Evolutionary conservation across 2,329 filamentous ascomycete genomes (phyloP).

Genomic region (Phyllachora maydis): DNA sequence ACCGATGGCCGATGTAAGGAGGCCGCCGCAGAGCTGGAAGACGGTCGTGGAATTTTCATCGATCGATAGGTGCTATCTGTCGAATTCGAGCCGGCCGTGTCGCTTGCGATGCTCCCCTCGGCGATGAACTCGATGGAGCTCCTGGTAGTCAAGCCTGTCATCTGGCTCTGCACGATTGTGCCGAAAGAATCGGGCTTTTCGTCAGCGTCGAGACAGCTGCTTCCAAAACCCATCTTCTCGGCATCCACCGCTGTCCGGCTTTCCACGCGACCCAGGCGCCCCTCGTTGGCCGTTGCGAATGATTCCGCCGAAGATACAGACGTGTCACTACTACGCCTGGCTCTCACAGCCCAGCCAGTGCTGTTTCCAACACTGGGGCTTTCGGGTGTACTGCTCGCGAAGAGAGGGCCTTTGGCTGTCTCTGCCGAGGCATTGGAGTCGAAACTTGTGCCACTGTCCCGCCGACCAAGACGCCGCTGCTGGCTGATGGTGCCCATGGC

Average conservation of each 20-base stretch:
- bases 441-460: no score
- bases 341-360: constrained; percentile 7
- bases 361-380: constrained; percentile 3
- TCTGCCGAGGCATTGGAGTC: constrained; percentile 40
- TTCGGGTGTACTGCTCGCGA: no score
- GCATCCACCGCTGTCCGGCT: no score
- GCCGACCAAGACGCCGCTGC: constrained; percentile 22
- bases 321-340: constrained; percentile 22
- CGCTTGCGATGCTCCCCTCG: no score
- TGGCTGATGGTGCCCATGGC: constrained; percentile 61
- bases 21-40: constrained; percentile 20
- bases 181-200: no score
- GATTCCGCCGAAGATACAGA: constrained; percentile 30
- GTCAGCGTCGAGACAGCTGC: no score
- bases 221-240: no score
- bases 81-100: constrained; percentile 13
- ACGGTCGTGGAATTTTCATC: constrained; percentile 3
- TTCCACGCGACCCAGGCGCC: no score
- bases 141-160: constrained; percentile 5
- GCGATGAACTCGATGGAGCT: no score
- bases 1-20: constrained; percentile 37
- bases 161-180: no score
- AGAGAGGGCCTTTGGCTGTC: constrained; percentile 31
- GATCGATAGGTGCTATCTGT: no score
- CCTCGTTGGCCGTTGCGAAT: constrained; percentile 35